phyloP scores from a whole-genome alignment of 2,329 filamentous ascomycete species.

The Fusarium sp. region DNA sequence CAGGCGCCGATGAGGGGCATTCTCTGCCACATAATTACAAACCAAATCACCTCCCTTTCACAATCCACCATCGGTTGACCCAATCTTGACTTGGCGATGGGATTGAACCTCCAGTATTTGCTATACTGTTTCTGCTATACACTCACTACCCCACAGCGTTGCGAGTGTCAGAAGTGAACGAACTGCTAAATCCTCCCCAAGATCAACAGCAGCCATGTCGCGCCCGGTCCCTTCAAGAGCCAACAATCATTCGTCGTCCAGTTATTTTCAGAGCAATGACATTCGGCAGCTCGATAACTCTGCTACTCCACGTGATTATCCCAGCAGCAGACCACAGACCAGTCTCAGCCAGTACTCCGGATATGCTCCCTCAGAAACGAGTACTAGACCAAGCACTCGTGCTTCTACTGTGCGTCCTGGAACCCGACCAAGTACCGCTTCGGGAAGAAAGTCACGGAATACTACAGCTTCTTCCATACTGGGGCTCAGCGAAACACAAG shows the following conservation, averaged over 20 bases:
- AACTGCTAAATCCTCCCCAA: background rate
- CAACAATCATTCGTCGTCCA: constrained; percentile 29
- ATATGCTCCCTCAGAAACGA: constrained; percentile 29
- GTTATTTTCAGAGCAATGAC: constrained; percentile 38
- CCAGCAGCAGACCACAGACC: constrained; percentile 2
- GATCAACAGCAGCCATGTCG: constrained; percentile 4
- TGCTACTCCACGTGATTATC: constrained; percentile 3
- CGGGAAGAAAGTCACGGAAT: constrained; percentile 57
- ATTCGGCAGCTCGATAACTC: background rate
- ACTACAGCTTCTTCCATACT: constrained; percentile 51
- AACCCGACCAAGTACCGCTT: constrained; percentile 52
- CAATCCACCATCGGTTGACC: too few species aligned
- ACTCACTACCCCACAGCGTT: background rate
- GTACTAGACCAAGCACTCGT: constrained; percentile 31
- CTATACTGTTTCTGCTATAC: background rate
- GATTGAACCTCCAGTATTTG: background rate
- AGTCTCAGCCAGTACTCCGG: constrained; percentile 8
- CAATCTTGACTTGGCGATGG: too few species aligned
- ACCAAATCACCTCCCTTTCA: too few species aligned
- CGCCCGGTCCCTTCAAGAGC: constrained; percentile 12
- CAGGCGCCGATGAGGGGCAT: too few species aligned
- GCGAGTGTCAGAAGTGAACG: background rate
- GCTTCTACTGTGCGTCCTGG: constrained; percentile 33
- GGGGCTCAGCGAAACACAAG: constrained; percentile 64
- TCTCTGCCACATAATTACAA: too few species aligned